These are phyloP conservation scores for Melampsora larici-populina DNA, from an alignment of 1,284 basidiomycete genomes.

Conservation along the genomic window DNA sequence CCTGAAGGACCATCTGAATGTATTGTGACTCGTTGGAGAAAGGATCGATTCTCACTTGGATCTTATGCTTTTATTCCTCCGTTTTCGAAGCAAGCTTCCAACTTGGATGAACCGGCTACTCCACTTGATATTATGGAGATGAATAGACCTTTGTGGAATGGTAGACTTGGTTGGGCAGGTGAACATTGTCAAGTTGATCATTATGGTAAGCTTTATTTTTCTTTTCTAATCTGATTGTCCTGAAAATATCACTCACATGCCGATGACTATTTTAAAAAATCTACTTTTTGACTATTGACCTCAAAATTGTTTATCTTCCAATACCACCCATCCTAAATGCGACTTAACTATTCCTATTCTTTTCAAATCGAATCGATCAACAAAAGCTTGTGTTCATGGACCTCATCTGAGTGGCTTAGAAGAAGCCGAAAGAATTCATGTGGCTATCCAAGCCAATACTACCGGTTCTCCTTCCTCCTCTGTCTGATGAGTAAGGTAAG, in stretches of 20 bases:
- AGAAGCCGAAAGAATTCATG: constrained; percentile 46
- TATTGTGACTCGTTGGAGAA: constrained; percentile 49
- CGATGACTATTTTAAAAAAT: not conserved
- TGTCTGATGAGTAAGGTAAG: constrained; percentile 5
- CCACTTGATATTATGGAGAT: constrained; percentile 54
- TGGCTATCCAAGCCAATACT: not conserved
- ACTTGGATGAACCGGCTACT: constrained; percentile 45
- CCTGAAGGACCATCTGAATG: constrained; percentile 43
- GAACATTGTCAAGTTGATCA: constrained; percentile 53
- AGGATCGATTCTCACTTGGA: constrained; percentile 47
- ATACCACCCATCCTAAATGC: not conserved
- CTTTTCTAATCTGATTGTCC: not conserved
- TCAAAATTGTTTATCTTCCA: not conserved
- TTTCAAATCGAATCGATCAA: no score
- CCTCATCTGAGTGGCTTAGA: constrained; percentile 48
- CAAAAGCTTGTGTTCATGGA: constrained; percentile 50
- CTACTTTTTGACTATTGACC: not conserved
- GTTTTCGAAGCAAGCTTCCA: constrained; percentile 36
- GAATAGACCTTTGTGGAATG: constrained; percentile 52
- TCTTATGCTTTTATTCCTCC: constrained; percentile 51
- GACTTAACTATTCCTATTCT: not conserved
- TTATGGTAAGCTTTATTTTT: constrained; percentile 32
- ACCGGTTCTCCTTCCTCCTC: not conserved
- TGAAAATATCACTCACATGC: no score
- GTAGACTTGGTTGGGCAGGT: constrained; percentile 53